Evolutionary conservation across 2,329 filamentous ascomycete genomes (phyloP), one percentile per base, ranked within the genome.

Genomic region (Cadophora malorum): DNA sequence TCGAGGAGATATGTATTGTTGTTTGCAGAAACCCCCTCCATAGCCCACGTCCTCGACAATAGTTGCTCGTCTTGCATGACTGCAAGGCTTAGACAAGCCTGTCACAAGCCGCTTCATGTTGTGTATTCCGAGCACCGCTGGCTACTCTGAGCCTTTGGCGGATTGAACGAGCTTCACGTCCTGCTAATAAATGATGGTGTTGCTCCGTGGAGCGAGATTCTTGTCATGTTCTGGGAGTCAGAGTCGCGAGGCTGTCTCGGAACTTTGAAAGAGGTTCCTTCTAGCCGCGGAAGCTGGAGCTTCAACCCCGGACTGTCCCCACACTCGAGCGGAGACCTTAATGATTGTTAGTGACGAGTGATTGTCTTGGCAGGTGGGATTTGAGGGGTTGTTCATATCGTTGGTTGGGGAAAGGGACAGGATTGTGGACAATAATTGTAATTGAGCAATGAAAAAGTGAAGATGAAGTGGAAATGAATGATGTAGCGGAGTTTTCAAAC

Each of bases 61-160:
- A 55, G 68, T 19, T 62, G 63, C 64, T 65, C 66, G 56, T 47
- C 62, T 33, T 16, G 59, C 49, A 55, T 62, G 53, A 21, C 61
- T 59, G 53, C 67, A 69, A 63, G 66, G 70, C 68, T 69, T 72
- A 6, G 63, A 64, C 52, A 74, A 72, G 62, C 71, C 66, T 64
- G 65, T 69, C 41, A 70, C 65, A 68, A 75, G 67, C 62, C 70
- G 67, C 67, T 75, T 76, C 75, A 76, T 76, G 23, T 47, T 69
- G 50, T 64, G 1, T 45, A 64, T 56, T 64, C 47, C 28, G 19
- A 38, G 4, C 12, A 50, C 31, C 56, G 28, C 23, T 41, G 65
- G 47, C 61, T 47, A 33, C 41, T n/a, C 25, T 10, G 19, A 59
- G 12, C n/a, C 35, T 41, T 58, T 41, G n/a, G 35, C n/a, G 9